Evolutionary conservation across 495 filamentous ascomycete species (phyloP), one percentile per base, ranked within the genome.

Genomic region (Poronia punctata): DNA sequence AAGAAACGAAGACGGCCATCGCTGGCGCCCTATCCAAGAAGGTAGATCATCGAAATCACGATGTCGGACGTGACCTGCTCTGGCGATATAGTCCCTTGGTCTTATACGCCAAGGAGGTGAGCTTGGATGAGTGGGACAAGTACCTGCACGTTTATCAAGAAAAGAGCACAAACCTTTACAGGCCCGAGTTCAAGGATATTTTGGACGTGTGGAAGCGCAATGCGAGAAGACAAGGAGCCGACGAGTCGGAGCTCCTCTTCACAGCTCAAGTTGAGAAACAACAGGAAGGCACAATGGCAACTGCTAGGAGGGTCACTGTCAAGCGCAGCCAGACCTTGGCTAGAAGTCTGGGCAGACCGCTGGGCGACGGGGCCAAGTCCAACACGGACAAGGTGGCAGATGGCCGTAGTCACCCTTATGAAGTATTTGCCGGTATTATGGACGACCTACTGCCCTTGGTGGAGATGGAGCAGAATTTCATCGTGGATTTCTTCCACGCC

Each of bases 401-500:
- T 45, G 80, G 83, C 26, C 76, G 77, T 45, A 68, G 85, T 16
- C 72, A 84, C 26, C 75, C 85, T 1, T 87, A 77, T 44, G 90
- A 95, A 64, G 82, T 80, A n/a, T 95, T 95, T 62, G 70, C 79
- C 2, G 83, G 83, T 23, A 75, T 81, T 11, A 66, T 96, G 29
- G 79, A 84, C 34, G 86, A 95, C 59, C 76, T 85, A 40, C 61
- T 86, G 31, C 81, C 78, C 15, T 74, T 92, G 43, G 78, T 95
- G 26, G 81, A 83, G 34, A 84, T 84, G 45, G 90, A 97, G 65
- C 90, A 97, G 59, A 95, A 95, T 54, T 97, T 96, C 52, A 67
- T 95, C 19, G 79, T 93, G 16, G 84, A 92, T 39, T 92, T 95
- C 62, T 97, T 96, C 68, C 88, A 95, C 40, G 73, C 92, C 7